Conservation (phyloP, 2,329 filamentous ascomycete genomes). For the Neocatenulostroma microsporum region DNA sequence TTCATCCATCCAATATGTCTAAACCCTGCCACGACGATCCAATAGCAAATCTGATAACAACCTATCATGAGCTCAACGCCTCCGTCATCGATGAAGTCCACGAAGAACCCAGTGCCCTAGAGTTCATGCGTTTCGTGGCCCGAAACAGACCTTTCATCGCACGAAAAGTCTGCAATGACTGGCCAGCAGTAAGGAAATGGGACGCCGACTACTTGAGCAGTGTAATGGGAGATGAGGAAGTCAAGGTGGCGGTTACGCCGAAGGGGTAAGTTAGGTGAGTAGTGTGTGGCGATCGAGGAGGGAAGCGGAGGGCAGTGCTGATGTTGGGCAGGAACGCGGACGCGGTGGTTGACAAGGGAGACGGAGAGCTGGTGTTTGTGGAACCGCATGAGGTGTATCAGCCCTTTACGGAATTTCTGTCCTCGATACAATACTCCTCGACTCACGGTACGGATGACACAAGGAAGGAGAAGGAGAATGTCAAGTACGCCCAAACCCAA, state of each 20-base stretch:
- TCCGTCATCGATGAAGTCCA: slow-evolving; percentile 52
- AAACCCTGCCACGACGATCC: background rate
- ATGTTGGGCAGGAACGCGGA: slow-evolving; percentile 44
- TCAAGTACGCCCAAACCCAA: slow-evolving; percentile 71
- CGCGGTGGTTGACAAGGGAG: slow-evolving; percentile 56
- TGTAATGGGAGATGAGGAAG: slow-evolving; percentile 47
- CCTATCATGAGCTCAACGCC: slow-evolving; percentile 67
- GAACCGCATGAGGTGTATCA: slow-evolving; percentile 64
- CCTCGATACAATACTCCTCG: slow-evolving; percentile 46
- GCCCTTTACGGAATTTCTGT: slow-evolving; percentile 55
- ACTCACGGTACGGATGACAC: background rate
- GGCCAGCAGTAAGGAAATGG: slow-evolving; percentile 59
- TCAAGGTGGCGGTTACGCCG: slow-evolving; percentile 75
- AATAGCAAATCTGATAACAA: slow-evolving; percentile 46
- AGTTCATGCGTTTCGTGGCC: slow-evolving; percentile 72
- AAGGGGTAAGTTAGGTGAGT: slow-evolving; percentile 48
- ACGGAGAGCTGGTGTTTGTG: slow-evolving; percentile 48
- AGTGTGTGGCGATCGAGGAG: background rate
- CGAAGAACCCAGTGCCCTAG: slow-evolving; percentile 62
- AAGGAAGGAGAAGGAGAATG: slow-evolving; percentile 18
- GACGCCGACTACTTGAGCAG: slow-evolving; percentile 51
- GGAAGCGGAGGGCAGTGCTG: background rate
- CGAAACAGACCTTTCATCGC: slow-evolving; percentile 69
- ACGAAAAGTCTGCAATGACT: slow-evolving; percentile 53
- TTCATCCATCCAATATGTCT: background rate